Evolutionary conservation across 1,284 basidiomycete genomes (phyloP), one percentile per base, ranked within the genome.

Genomic region (Fistulinella staudtii): DNA sequence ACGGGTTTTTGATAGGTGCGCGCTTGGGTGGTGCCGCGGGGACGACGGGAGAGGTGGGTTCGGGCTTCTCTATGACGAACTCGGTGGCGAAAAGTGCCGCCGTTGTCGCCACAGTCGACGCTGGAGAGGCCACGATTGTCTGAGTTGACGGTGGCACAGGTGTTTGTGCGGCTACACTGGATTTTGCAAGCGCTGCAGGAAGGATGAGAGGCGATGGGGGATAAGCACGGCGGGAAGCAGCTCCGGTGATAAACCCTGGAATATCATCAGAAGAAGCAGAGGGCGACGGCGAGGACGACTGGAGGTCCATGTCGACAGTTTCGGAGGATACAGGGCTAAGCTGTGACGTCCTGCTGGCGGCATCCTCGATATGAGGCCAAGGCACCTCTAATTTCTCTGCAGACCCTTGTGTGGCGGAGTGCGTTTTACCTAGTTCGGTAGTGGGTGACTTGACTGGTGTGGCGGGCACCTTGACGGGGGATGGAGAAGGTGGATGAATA

Each of bases 1-100:
- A 76, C n/a, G 73, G 68, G 55, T 73, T 74, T 66, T 43, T 63
- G 49, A 56, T 50, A 36, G 36, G 52, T 25, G 37, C 43, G 5
- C 50, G 51, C 43, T 53, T 61, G 14, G 41, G 25, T 20, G 15
- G 36, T 1, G 29, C 15, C 10, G 47, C 39, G 24, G 11, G 24
- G 22, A 36, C 10, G 23, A 38, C 27, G 9, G 43, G 21, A 18
- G 39, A 24, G 9, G 36, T 37, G 8, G 15, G n/a, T 18, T 47
- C 51, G 18, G 29, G 37, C 20, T 49, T 58, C 35, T 61, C 55
- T 14, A 25, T 4, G 5, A 31, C 23, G 8, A 41, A 20, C 14
- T 56, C 60, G 23, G 28, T 15, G 4, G 37, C 21, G n/a, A 49
- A 38, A 4, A 40, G 56, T 9, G 38, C 46, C 3, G 39, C 18